Conservation (phyloP, 768 basidiomycete species). For the Xerocomus spinulosus region DNA sequence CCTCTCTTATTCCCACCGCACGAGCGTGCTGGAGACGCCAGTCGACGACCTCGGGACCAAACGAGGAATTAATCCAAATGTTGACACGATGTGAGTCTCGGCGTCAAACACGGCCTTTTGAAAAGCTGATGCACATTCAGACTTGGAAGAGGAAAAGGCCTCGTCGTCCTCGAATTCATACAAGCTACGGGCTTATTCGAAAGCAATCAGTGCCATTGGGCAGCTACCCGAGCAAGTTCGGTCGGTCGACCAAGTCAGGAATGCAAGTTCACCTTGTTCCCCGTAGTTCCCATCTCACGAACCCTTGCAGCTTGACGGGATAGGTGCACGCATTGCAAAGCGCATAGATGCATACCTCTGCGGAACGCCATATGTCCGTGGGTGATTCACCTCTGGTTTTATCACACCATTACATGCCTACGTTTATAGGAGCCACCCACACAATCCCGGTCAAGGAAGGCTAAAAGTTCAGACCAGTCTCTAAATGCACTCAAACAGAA, state of each 20-base stretch:
- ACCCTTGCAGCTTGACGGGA: constrained; percentile 27
- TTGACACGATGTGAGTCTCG: constrained; percentile 38
- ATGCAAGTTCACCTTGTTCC: constrained; percentile 16
- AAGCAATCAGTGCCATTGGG: constrained; percentile 42
- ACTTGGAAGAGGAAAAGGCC: constrained; percentile 41
- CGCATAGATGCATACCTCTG: constrained; percentile 43
- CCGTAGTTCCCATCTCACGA: constrained; percentile 6
- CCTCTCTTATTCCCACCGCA: not conserved
- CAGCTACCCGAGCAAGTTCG: constrained; percentile 40
- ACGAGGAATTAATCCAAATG: constrained; percentile 37
- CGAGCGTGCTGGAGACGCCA: constrained; percentile 11
- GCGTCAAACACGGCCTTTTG: not conserved
- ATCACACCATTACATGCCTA: constrained; percentile 3
- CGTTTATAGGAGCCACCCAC: constrained; percentile 15
- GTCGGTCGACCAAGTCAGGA: constrained; percentile 38
- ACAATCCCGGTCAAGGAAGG: constrained; percentile 3
- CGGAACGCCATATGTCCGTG: constrained; percentile 34
- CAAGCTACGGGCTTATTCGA: constrained; percentile 48
- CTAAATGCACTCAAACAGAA: constrained; percentile 4
- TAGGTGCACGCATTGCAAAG: constrained; percentile 39
- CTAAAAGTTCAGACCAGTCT: constrained; percentile 1
- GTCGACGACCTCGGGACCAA: constrained; percentile 26
- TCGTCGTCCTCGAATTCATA: constrained; percentile 37
- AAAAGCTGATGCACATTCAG: constrained; percentile 16
- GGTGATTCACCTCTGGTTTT: constrained; percentile 13